Conservation (phyloP, 1,284 basidiomycete species). For the Trichosporon sp. region DNA sequence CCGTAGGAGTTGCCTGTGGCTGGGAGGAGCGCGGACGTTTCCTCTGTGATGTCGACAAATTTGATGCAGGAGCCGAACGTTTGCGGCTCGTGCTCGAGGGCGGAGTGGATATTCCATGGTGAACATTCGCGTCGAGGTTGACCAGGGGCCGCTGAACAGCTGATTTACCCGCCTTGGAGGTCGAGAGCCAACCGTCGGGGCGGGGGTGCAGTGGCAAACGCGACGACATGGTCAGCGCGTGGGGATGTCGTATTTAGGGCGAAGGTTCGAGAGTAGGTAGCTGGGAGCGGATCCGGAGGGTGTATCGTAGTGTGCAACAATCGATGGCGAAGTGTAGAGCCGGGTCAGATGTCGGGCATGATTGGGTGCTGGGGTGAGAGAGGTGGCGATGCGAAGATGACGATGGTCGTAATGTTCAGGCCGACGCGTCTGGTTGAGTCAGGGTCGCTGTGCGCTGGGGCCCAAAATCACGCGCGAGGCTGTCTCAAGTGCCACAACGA, state of each 20-base stretch:
- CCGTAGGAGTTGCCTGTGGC: slow-evolving; percentile 8
- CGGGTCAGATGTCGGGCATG: neutral
- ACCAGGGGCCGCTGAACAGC: slow-evolving; percentile 15
- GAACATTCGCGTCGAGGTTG: slow-evolving; percentile 11
- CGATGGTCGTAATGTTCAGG: slow-evolving; percentile 2
- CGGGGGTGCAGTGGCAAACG: slow-evolving; percentile 24
- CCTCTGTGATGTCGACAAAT: neutral
- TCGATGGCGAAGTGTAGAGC: neutral
- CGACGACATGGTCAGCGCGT: slow-evolving; percentile 19
- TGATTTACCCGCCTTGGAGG: slow-evolving; percentile 8
- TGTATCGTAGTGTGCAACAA: neutral
- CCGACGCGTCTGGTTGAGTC: slow-evolving; percentile 5
- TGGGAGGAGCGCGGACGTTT: neutral
- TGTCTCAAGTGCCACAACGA: neutral
- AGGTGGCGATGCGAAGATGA: neutral
- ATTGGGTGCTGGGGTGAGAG: neutral
- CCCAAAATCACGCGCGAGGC: neutral
- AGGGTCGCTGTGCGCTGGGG: neutral
- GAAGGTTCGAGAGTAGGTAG: too few species aligned
- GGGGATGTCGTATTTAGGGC: neutral
- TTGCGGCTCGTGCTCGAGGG: slow-evolving; percentile 17
- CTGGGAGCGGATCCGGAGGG: too few species aligned
- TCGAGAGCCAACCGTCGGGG: slow-evolving; percentile 35
- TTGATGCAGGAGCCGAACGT: neutral
- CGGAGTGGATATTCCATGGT: slow-evolving; percentile 28